Evolutionary conservation across 177 flowering plant genomes (phyloP), one percentile per base, ranked within the genome.

Genomic region (Telopea speciosissima): DNA sequence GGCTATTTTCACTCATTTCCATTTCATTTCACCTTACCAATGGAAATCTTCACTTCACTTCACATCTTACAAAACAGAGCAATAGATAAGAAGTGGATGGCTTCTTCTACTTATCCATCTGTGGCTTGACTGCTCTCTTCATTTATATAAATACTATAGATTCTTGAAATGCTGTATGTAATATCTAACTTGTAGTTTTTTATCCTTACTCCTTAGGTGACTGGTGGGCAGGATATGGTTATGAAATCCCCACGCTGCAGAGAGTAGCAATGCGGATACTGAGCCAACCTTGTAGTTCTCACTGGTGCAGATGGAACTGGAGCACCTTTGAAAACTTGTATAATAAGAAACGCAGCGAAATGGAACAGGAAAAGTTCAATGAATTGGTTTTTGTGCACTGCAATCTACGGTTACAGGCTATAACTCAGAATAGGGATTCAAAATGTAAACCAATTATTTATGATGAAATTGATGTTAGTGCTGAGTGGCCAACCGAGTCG

Each of bases 171-270:
- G 66, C 5, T 9, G 25, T 5, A 59, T 62, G 13, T 70, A 60
- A 25, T 67, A 52, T 66, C 60, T 72, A 61, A 70, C 33, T 66
- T 36, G 65, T 21, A 23, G 31, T 58, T 60, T 1, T 75, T 45
- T 45, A 12, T 49, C 17, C 40, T 42, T 52, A 67, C 67, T 74
- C 14, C 65, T 68, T 72, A 89, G 94, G 89, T 78, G 91, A 88
- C 72, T 90, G 92, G 95, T 88, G 92, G 94, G 83, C 88, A 21
- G 85, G 75, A 42, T 90, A 88, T 76, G 95, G 91, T 54, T 85
- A 86, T 72, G 92, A 88, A 78, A 81, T 85, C 64, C 90, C 88
- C 42, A 83, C 84, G 33, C 70, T 86, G 72, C 90, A 85, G 73
- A 81, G 86, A 72, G 79, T 72, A 49, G 91, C 91, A 28, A 79